Evolutionary conservation across 768 basidiomycete genomes (phyloP).

Genomic region (Pleurotus cornucopiae): DNA sequence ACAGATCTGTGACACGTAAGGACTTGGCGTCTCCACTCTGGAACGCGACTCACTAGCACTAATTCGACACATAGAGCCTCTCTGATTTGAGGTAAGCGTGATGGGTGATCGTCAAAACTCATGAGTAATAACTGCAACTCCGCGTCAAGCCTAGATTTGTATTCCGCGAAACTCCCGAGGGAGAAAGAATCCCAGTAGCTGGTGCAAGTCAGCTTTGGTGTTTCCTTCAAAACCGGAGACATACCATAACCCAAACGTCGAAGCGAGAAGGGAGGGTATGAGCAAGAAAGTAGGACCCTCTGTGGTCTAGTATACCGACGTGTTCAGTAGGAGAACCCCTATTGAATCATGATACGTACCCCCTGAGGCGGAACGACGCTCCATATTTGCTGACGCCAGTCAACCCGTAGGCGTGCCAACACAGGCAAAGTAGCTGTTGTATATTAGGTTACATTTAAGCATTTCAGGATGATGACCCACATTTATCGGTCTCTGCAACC

Average conservation of each 20-base stretch:
- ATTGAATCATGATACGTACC: conserved; percentile 16
- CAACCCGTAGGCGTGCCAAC: conserved; percentile 30
- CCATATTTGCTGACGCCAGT: conserved; percentile 56
- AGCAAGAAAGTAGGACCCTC: conserved; percentile 39
- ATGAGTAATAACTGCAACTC: conserved; percentile 31
- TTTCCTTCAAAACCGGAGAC: conserved; percentile 9
- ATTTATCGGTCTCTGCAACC: conserved; percentile 32
- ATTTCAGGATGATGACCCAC: conserved; percentile 29
- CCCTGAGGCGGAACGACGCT: conserved; percentile 14
- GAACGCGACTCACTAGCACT: conserved; percentile 30
- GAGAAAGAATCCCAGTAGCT: conserved; percentile 41
- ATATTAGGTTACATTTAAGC: too few relatives aligned
- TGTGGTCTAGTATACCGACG: conserved; percentile 10
- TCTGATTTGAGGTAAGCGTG: conserved; percentile 39
- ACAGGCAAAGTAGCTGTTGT: conserved; percentile 10
- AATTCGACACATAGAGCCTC: conserved; percentile 35
- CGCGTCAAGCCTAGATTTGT: conserved; percentile 32
- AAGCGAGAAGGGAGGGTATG: conserved; percentile 36
- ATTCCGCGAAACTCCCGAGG: conserved; percentile 32
- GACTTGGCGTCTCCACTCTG: too few relatives aligned
- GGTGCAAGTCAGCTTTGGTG: conserved; percentile 6
- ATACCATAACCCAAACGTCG: conserved; percentile 37
- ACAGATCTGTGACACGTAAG: conserved; percentile 28
- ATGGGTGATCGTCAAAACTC: conserved; percentile 30
- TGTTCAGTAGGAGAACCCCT: conserved; percentile 6